Base-by-base conservation (phyloP, 2,329 filamentous ascomycete genomes). In the Fusarium metavorans region DNA sequence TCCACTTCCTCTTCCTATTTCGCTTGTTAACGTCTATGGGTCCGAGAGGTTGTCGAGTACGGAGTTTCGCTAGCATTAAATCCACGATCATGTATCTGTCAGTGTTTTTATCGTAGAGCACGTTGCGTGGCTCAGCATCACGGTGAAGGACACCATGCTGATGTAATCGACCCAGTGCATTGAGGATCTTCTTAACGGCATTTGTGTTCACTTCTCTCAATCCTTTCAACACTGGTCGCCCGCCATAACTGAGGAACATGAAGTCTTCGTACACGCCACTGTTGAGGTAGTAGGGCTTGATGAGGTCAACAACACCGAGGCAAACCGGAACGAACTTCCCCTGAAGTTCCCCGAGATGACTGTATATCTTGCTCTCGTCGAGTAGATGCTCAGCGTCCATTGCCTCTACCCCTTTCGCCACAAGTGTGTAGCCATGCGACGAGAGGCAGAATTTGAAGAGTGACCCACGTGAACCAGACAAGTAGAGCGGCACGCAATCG, bases 361-460 rank as follows among this genome's bases (percentile, higher is more conserved):
- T 48, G 65, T 85, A 85, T 0, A 84, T 68, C 9, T 77, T 30
- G 9, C 79, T 75, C 63, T 85, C 78, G 58, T 83, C 68, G 20
- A 64, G 72, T 4, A 85, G 71, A 34, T 61, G 59, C 6, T 4
- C 23, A 2, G 66, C 32, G 57, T 82, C 58, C 6, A 61, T 11
- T 0, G 25, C 41, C 72, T 84, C 78, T 16, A 85, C 76, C 6
- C 82, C 83, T 72, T 86, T 85, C 16, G 82, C 82, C 3, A 85
- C 78, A 23, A 85, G 75, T 48, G 80, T 84, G 57, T 85, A 85
- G 50, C 82, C 80, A 37, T 81, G 64, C 2, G 78, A 77, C 3
- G 79, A 78, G 2, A 85, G 72, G 9, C 80, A 68, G 7, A 85
- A 41, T 73, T 85, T 85, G 71, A 84, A 84, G 57, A 85, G 78